Base-by-base conservation (phyloP, 2,329 filamentous ascomycete species). In the Colletotrichum abscissum region DNA sequence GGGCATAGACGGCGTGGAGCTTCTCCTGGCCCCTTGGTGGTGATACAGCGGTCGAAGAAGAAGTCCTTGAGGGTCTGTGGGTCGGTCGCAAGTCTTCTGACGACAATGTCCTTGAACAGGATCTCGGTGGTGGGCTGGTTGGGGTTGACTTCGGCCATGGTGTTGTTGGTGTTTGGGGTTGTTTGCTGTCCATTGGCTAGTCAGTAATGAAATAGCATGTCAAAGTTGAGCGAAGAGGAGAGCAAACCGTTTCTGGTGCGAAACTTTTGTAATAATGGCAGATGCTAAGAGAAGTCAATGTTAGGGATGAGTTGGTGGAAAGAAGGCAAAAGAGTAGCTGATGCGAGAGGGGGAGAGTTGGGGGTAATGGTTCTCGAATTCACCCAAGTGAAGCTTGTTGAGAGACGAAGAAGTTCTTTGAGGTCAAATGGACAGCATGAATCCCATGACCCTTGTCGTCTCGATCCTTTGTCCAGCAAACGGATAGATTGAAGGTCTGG, bases 11-110 rank as follows among this genome's bases (percentile, higher is more conserved):
- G 56, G 26, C 30, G 14, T n/a, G 14, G 24, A 71, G 68, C 22
- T 30, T 19, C 26, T 33, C 5, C 2, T 33, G 1, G 52, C 55
- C 62, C 16, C n/a, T 59, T 28, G 11, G 5, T 7, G 12, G 35
- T 24, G 24, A 35, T 16, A 30, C 38, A 59, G 55, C 55, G 62
- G 30, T 66, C 42, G 55, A 70, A 70, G 42, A 62, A 54, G 19
- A 70, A 70, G 46, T 66, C 55, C 38, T 58, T 1, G 12, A 56
- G 16, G 8, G 63, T 60, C 56, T 67, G 55, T 5, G n/a, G 35
- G 26, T 69, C 38, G 4, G 38, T 22, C 4, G 60, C 54, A 2
- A 55, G 38, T 38, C 16, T 28, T 2, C 30, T 24, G 1, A 5
- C 16, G 1, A 14, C 9, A 12, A 60, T 22, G 19, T 30, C 42